phyloP scores from a whole-genome alignment of 2,329 filamentous ascomycete genomes.

The Fusarium liriodendri region DNA sequence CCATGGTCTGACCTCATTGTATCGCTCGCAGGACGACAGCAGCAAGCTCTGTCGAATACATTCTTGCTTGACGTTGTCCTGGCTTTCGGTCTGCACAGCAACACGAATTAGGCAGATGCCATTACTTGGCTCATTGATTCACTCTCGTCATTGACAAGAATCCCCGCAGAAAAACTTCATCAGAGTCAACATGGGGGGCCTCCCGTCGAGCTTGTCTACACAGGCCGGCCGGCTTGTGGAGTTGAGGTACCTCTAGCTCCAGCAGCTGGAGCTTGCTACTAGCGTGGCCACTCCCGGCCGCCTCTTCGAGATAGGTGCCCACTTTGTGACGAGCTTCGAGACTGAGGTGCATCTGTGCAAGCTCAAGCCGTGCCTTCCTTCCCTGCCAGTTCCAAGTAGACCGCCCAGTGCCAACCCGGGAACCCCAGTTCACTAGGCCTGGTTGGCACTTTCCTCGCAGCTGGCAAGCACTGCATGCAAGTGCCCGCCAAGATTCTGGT shows the following conservation, averaged over 20 bases:
- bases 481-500: constrained; percentile 35
- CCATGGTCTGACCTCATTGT: constrained; percentile 38
- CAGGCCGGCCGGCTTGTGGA: constrained; percentile 15
- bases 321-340: constrained; percentile 26
- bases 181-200: constrained; percentile 20
- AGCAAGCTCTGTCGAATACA: constrained; percentile 17
- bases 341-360: neutral
- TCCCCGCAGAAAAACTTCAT: constrained; percentile 24
- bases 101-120: constrained; percentile 6
- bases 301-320: constrained; percentile 28
- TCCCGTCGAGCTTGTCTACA: constrained; percentile 22
- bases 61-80: constrained; percentile 15
- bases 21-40: constrained; percentile 12
- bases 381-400: constrained; percentile 24
- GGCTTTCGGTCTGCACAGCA: constrained; percentile 1
- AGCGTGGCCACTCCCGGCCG: constrained; percentile 36
- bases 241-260: constrained; percentile 16
- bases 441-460: constrained; percentile 26
- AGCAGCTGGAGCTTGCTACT: constrained; percentile 17
- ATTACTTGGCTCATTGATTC: constrained; percentile 26
- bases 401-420: constrained; percentile 33
- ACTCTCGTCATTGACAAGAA: constrained; percentile 19
- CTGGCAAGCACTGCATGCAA: constrained; percentile 30
- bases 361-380: constrained; percentile 25
- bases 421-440: constrained; percentile 17